Percentiles rank a stretch among this genome's conserved stretches.
Conservation (phyloP, 2,329 filamentous ascomycete genomes). For the Hyphodiscus sp. region DNA sequence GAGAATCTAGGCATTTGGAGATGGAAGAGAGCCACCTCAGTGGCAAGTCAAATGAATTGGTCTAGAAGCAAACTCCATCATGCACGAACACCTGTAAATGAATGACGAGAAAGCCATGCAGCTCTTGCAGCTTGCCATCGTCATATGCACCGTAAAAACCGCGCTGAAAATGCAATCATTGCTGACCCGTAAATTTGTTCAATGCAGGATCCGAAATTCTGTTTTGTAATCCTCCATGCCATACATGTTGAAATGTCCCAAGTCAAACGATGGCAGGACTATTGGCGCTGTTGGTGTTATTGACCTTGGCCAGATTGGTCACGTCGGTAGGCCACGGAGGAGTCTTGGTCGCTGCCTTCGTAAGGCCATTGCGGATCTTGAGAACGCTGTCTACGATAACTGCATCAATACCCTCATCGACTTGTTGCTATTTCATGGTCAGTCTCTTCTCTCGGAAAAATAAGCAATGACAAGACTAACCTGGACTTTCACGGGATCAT, state of each 20-base stretch:
- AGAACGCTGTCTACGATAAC: constrained; percentile 96
- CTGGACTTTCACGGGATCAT: constrained; percentile 78
- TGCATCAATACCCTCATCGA: constrained; percentile 91
- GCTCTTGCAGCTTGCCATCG: not conserved
- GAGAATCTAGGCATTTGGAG: not conserved
- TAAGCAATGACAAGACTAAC: constrained; percentile 43
- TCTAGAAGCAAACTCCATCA: not conserved
- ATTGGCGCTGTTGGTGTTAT: not conserved
- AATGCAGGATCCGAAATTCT: not conserved
- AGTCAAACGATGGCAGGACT: not conserved
- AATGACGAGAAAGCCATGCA: not conserved
- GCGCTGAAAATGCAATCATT: not conserved
- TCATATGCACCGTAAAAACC: not conserved
- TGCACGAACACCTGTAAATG: not conserved
- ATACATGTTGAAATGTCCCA: not conserved
- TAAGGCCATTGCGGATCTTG: constrained; percentile 80
- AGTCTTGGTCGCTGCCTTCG: constrained; percentile 21
- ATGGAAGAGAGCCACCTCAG: not conserved
- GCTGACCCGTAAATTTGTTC: not conserved
- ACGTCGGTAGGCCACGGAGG: not conserved
- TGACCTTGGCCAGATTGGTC: not conserved
- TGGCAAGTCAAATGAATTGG: not conserved
- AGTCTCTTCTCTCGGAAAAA: not conserved
- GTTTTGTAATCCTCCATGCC: not conserved
- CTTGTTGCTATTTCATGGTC: constrained; percentile 48